phyloP scores from a whole-genome alignment of 805 yeast species.

The Candida maltosa region DNA sequence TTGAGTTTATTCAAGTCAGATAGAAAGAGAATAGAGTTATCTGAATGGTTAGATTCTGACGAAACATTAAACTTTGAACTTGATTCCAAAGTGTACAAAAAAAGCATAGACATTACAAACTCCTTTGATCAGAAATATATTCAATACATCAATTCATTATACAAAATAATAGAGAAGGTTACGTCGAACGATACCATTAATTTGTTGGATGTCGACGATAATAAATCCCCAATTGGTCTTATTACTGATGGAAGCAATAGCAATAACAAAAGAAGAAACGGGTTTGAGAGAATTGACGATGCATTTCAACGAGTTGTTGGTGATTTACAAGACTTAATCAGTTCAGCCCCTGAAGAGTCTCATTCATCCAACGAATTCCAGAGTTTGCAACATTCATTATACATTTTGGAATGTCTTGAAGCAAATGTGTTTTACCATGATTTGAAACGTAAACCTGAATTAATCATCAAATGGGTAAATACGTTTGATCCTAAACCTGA shows the following conservation, averaged over 20 bases:
- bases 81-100: slow-evolving; percentile 37
- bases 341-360: slow-evolving; percentile 21
- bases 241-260: slow-evolving; percentile 13
- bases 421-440: slow-evolving; percentile 45
- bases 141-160: slow-evolving; percentile 48
- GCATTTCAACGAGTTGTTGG: slow-evolving; percentile 27
- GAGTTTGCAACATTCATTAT: slow-evolving; percentile 39
- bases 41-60: slow-evolving; percentile 43
- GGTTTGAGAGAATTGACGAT: slow-evolving; percentile 12
- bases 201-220: slow-evolving; percentile 16
- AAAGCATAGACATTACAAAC: slow-evolving; percentile 30
- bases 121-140: slow-evolving; percentile 39
- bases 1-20: slow-evolving; percentile 8
- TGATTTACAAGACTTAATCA: slow-evolving; percentile 26
- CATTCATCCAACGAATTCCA: neutral
- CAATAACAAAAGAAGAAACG: neutral
- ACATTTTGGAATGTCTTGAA: slow-evolving; percentile 56
- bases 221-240: slow-evolving; percentile 26
- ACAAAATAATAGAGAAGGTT: slow-evolving; percentile 46
- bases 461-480: slow-evolving; percentile 62
- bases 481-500: slow-evolving; percentile 67
- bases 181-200: slow-evolving; percentile 10
- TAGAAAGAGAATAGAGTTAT: slow-evolving; percentile 36
- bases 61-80: slow-evolving; percentile 36
- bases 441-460: slow-evolving; percentile 38